Percentiles rank a stretch among this genome's conserved stretches.
These are phyloP conservation scores for Dothideomycetidae sp. DNA, from an alignment of 2,329 filamentous ascomycete species.

Conservation along the genomic window DNA sequence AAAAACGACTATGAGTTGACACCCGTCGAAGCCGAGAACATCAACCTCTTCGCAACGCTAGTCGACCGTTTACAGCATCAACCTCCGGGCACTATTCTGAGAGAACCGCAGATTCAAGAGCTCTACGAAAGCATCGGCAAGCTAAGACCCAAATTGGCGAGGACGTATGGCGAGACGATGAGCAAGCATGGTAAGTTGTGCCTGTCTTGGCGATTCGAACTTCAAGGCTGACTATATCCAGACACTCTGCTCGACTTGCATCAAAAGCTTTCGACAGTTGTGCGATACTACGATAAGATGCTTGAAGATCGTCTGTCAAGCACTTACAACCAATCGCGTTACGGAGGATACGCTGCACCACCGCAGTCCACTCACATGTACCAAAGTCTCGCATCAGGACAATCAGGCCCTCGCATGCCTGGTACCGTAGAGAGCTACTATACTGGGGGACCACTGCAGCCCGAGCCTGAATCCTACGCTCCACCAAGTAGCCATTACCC, in stretches of 20 bases:
- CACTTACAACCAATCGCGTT: conserved; percentile 67
- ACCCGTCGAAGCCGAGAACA: conserved; percentile 89
- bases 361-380: conserved; percentile 49
- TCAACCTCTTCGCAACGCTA: conserved; percentile 85
- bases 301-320: conserved; percentile 87
- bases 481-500: conserved; percentile 39
- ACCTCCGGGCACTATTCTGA: conserved; percentile 84
- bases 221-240: conserved; percentile 30
- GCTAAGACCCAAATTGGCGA: conserved; percentile 78
- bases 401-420: conserved; percentile 29
- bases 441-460: conserved; percentile 42
- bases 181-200: conserved; percentile 82
- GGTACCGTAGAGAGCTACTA: conserved; percentile 69
- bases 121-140: conserved; percentile 95
- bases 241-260: conserved; percentile 89
- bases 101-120: conserved; percentile 95
- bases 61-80: conserved; percentile 93
- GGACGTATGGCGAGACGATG: conserved; percentile 97
- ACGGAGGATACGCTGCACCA: conserved; percentile 26
- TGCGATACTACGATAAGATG: conserved; percentile 96
- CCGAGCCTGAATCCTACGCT: conserved; percentile 33
- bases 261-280: conserved; percentile 87
- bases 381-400: conserved; percentile 49
- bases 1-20: conserved; percentile 94
- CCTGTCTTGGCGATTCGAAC: too few relatives aligned